Percentiles rank a stretch among this genome's conserved stretches.
These are phyloP conservation scores for Tetrapisispora iriomotensis DNA, from an alignment of 805 yeast genomes.

Conservation along the genomic window DNA sequence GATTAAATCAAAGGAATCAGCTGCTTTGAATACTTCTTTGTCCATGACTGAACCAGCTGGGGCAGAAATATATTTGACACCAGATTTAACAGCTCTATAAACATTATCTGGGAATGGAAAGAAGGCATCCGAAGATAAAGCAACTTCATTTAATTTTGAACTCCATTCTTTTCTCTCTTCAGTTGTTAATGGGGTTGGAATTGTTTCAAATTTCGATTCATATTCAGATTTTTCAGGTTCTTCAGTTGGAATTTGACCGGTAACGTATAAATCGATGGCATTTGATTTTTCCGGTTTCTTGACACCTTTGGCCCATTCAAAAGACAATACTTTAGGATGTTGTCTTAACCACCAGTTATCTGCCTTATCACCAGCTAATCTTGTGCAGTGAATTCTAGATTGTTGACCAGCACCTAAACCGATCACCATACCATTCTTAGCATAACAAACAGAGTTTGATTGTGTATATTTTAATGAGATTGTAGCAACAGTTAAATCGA, in stretches of 20 bases:
- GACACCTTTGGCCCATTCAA: constrained; percentile 96
- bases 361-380: constrained; percentile 98
- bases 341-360: constrained; percentile 99
- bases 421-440: constrained; percentile 97
- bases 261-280: constrained; percentile 90
- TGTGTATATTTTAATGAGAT: constrained; percentile 96
- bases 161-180: constrained; percentile 87
- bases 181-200: constrained; percentile 75
- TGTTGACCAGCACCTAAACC: constrained; percentile 99
- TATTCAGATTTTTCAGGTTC: constrained; percentile 93
- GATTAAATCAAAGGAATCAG: constrained; percentile 81
- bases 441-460: constrained; percentile 96
- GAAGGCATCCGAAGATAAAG: constrained; percentile 95
- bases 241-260: constrained; percentile 79
- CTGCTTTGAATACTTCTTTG: constrained; percentile 90
- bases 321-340: constrained; percentile 85
- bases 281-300: constrained; percentile 98
- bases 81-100: constrained; percentile 93
- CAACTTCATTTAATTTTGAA: constrained; percentile 68
- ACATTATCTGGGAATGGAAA: constrained; percentile 99
- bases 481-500: constrained; percentile 94
- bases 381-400: constrained; percentile 97
- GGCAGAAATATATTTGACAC: constrained; percentile 93
- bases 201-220: constrained; percentile 72
- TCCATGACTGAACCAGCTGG: constrained; percentile 98